Evolutionary conservation across 2,329 filamentous ascomycete genomes (phyloP).

Genomic region (Neurospora crassa): DNA sequence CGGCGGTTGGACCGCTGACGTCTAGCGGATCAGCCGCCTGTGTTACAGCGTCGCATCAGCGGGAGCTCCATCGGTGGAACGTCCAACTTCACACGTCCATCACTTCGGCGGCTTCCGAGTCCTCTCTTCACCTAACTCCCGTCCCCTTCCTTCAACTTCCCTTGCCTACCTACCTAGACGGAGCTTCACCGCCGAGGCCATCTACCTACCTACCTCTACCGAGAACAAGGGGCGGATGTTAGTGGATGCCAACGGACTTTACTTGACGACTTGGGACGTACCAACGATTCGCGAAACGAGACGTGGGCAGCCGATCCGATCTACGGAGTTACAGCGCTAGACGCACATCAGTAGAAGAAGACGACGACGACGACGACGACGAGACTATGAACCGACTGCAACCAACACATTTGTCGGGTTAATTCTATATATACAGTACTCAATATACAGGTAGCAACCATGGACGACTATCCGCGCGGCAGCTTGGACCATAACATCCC

Average conservation of each 20-base stretch:
- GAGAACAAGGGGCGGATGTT: background rate
- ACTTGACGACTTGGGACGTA: background rate
- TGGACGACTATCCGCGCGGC: conserved; percentile 72
- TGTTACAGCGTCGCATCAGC: background rate
- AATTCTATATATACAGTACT: background rate
- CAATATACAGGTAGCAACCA: conserved; percentile 25
- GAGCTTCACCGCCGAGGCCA: background rate
- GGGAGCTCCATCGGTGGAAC: background rate
- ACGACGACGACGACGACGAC: background rate
- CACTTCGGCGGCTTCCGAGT: conserved; percentile 4
- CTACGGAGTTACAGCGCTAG: background rate
- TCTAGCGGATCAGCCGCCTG: background rate
- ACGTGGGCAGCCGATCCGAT: background rate
- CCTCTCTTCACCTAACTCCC: background rate
- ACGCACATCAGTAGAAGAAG: background rate
- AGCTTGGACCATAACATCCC: conserved; percentile 85
- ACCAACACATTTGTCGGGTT: background rate
- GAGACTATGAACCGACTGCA: background rate
- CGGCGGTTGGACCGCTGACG: background rate
- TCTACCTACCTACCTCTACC: background rate
- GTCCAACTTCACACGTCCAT: conserved; percentile 11
- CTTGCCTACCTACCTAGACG: background rate
- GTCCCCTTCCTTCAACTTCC: background rate
- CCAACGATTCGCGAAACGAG: background rate
- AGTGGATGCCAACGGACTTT: background rate